Conservation (phyloP, 371 early-diverging fungal genomes). For the Mortierella sp. region DNA sequence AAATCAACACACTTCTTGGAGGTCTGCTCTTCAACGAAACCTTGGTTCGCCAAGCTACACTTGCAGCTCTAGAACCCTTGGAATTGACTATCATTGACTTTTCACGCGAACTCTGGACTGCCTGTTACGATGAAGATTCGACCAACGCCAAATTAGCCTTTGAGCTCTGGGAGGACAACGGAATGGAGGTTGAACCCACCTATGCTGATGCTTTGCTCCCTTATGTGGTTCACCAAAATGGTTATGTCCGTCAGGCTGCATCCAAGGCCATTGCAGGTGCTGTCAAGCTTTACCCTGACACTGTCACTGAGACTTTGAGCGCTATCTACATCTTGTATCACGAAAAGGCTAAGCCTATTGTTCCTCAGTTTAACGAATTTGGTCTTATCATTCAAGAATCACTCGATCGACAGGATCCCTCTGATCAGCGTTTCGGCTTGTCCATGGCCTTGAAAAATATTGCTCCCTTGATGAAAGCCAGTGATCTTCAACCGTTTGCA, state of each 20-base stretch:
- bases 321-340: conserved; percentile 68
- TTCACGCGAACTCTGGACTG: conserved; percentile 72
- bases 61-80: conserved; percentile 77
- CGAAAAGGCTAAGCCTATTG: conserved; percentile 78
- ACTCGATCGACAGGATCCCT: conserved; percentile 84
- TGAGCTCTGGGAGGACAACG: conserved; percentile 85
- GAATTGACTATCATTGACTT: conserved; percentile 79
- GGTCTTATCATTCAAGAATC: conserved; percentile 92
- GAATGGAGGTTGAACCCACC: conserved; percentile 68
- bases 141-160: conserved; percentile 78
- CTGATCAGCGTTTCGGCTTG: conserved; percentile 86
- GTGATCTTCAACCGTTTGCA: conserved; percentile 71
- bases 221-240: conserved; percentile 65
- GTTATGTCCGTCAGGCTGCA: conserved; percentile 77
- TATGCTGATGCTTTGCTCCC: conserved; percentile 68
- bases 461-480: conserved; percentile 72
- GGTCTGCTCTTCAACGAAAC: conserved; percentile 82
- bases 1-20: conserved; percentile 75
- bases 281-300: conserved; percentile 65
- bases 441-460: conserved; percentile 80
- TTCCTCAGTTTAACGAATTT: conserved; percentile 91
- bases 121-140: conserved; percentile 76
- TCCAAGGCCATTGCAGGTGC: conserved; percentile 80
- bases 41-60: conserved; percentile 83
- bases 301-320: conserved; percentile 61